These are phyloP conservation scores for Ophiorrhiza pumila DNA, from an alignment of 257 asterid species.

Conservation along the genomic window DNA sequence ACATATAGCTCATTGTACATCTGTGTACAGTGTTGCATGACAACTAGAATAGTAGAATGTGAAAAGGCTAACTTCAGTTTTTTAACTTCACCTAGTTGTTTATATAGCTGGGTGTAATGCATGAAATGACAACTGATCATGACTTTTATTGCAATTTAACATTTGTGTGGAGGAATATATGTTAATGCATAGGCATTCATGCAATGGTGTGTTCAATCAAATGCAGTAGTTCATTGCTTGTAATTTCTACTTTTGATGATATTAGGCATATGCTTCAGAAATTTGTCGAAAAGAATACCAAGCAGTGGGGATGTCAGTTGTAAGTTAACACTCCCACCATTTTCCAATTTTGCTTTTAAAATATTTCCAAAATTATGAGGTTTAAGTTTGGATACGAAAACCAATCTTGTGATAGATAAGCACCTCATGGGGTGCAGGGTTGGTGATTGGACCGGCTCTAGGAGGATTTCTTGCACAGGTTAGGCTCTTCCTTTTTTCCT, in stretches of 20 bases:
- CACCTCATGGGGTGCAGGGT: conserved; percentile 84
- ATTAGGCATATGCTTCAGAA: conserved; percentile 84
- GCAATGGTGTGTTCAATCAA: neutral
- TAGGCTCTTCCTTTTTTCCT: neutral
- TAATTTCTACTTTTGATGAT: conserved; percentile 5
- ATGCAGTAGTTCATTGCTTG: neutral
- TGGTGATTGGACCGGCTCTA: conserved; percentile 83
- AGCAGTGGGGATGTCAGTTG: conserved; percentile 64
- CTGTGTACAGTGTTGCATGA: no score
- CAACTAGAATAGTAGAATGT: no score
- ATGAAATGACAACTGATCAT: neutral
- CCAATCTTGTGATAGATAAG: conserved; percentile 46
- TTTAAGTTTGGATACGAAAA: neutral
- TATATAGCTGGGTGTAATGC: neutral
- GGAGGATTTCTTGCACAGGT: conserved; percentile 96
- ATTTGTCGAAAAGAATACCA: conserved; percentile 71
- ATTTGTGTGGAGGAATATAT: neutral
- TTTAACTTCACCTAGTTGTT: no score
- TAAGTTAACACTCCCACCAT: conserved; percentile 32
- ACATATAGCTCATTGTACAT: no score
- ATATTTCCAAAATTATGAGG: neutral
- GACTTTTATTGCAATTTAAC: neutral
- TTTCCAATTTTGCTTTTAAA: neutral
- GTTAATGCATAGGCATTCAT: neutral
- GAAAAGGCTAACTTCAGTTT: no score